Base-by-base conservation (phyloP, 345 rosid genomes). In the Streptanthus diversifolius region DNA sequence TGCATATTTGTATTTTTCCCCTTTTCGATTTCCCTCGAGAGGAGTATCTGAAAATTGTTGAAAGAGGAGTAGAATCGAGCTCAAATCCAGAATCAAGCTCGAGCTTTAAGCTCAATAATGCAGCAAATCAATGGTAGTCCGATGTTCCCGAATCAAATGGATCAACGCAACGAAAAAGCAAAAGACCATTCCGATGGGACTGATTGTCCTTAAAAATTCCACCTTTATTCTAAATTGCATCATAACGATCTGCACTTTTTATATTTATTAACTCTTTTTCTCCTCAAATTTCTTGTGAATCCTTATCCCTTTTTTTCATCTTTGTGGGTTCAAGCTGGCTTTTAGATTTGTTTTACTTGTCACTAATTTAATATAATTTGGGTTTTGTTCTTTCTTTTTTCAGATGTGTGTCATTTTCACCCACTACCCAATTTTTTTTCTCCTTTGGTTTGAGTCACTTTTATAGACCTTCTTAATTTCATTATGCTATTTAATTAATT, bases 301-400 rank as follows among this genome's bases (percentile, higher is more conserved):
- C 71, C 56, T 64, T 70, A 63, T 47, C 39, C 44, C 2, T 55
- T 51, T 49, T 45, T 48, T 48, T 47, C 47, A 75, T 36, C 43
- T 65, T 30, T 65, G 76, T 77, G 76, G 80, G 62, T 48, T 77
- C 67, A 77, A 77, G 80, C 67, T 77, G 76, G 72, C 76, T 56
- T 77, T 67, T 51, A 40, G 30, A 75, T 68, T 60, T 75, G 74
- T 75, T 76, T 75, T 76, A 70, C 63, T 49, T 77, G 76, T 64
- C 54, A 77, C n/a, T 56, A 57, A 57, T 15, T 56, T 71, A 21
- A 53, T 32, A 24, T 48, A 5, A 18, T 53, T 27, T 69, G 30
- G n/a, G 79, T 35, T 69, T 39, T 61, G 56, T 68, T 61, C 63
- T 62, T 75, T 33, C 53, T 40, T 24, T 19, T 53, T 74, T 29